Conservation (phyloP, 495 filamentous ascomycete species). For the Letharia lupina region DNA sequence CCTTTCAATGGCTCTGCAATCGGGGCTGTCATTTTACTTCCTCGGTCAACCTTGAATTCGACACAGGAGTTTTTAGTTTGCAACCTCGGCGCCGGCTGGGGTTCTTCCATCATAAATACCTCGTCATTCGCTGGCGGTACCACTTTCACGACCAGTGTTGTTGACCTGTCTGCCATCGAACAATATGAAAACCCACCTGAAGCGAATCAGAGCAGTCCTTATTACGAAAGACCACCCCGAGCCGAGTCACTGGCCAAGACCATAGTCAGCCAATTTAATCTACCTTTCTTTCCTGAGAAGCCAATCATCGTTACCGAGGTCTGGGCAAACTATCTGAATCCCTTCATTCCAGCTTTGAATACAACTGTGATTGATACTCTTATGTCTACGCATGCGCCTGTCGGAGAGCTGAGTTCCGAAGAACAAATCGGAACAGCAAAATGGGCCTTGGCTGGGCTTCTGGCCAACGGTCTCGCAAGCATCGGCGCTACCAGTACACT, state of each 20-base stretch:
- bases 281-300: constrained; percentile 4
- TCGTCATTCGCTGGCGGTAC: neutral
- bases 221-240: neutral
- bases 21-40: constrained; percentile 15
- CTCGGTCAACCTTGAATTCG: neutral
- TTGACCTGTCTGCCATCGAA: neutral
- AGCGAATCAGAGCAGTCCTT: neutral
- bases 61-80: constrained; percentile 7
- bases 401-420: neutral
- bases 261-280: too few relatives aligned
- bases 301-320: constrained; percentile 7
- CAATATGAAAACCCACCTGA: neutral
- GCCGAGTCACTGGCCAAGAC: too few relatives aligned
- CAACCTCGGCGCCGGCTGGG: constrained; percentile 14
- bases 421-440: neutral
- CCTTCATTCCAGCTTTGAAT: constrained; percentile 6
- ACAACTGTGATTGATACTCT: constrained; percentile 11
- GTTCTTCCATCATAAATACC: neutral
- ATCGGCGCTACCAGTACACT: constrained; percentile 10
- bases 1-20: constrained; percentile 11
- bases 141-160: neutral
- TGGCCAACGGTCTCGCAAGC: constrained; percentile 21
- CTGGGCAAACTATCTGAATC: constrained; percentile 20
- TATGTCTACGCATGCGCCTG: neutral
- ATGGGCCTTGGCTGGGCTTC: neutral